phyloP scores from a whole-genome alignment of 305 asterid species.

The Ruellia speciosa region DNA sequence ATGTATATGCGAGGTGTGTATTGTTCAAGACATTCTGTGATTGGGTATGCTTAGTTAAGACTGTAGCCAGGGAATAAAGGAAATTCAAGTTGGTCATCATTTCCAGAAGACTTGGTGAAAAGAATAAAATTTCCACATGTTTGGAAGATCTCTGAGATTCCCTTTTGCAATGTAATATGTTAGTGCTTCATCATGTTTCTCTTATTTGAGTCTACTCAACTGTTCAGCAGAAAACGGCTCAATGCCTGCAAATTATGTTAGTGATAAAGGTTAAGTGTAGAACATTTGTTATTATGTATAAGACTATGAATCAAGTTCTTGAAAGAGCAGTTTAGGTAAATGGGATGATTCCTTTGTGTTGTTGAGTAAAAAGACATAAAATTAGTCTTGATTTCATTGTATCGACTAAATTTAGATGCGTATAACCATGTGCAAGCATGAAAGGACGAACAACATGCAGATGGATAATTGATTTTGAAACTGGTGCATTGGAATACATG shows the following conservation, averaged over 20 bases:
- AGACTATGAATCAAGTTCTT: no score
- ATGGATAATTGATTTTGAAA: neutral
- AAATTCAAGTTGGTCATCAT: conserved; percentile 18
- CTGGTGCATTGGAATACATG: conserved; percentile 10
- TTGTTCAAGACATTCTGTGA: neutral
- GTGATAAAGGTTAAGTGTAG: no score
- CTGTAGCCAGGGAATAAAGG: conserved; percentile 3
- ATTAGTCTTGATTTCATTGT: no score
- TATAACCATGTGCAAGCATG: neutral
- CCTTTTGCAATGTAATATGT: conserved; percentile 9
- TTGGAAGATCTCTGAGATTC: conserved; percentile 18
- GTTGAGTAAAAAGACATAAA: no score
- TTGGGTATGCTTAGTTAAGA: neutral
- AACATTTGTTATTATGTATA: no score
- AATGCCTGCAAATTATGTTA: neutral
- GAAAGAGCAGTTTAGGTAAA: no score
- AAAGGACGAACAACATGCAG: neutral
- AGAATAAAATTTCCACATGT: neutral
- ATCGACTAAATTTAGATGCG: no score
- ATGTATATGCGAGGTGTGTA: no score
- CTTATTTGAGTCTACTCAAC: neutral
- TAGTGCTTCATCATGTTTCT: conserved; percentile 20
- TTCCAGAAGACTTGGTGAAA: conserved; percentile 18
- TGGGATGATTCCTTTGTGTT: no score
- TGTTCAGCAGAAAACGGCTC: conserved; percentile 5